phyloP scores from a whole-genome alignment of 2,329 filamentous ascomycete genomes.

The Metarhizium humberi region DNA sequence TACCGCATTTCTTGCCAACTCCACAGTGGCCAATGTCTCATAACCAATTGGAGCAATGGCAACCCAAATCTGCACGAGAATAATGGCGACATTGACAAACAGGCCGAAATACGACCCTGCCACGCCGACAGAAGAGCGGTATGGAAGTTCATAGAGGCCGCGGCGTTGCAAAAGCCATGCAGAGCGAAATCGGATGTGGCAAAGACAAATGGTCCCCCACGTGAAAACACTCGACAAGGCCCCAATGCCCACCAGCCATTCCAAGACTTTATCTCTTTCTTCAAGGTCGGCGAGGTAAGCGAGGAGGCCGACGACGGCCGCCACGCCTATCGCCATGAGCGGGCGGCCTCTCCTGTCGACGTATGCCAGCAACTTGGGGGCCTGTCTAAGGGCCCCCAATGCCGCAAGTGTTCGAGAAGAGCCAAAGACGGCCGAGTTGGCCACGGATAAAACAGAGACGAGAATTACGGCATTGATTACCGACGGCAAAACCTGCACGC shows the following conservation, averaged over 20 bases:
- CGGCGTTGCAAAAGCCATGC: background rate
- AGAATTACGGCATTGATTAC: conserved; percentile 55
- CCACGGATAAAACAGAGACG: conserved; percentile 36
- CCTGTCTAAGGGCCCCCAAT: conserved; percentile 70
- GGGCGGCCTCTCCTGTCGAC: conserved; percentile 71
- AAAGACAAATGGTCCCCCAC: conserved; percentile 67
- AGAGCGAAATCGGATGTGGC: conserved; percentile 70
- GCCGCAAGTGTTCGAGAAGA: conserved; percentile 80
- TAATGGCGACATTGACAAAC: background rate
- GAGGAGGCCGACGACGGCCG: conserved; percentile 57
- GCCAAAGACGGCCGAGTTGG: conserved; percentile 78
- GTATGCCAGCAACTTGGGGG: conserved; percentile 31
- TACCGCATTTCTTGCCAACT: background rate
- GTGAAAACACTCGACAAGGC: conserved; percentile 64
- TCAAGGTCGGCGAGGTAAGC: conserved; percentile 57
- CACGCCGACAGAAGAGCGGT: conserved; percentile 1
- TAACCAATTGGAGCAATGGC: background rate
- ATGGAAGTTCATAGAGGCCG: background rate
- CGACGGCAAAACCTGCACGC: conserved; percentile 5
- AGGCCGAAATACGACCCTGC: conserved; percentile 2
- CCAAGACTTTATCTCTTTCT: conserved; percentile 52
- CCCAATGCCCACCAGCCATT: conserved; percentile 68
- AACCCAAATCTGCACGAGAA: conserved; percentile 2
- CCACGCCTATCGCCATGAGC: conserved; percentile 55
- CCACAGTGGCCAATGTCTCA: background rate